Evolutionary conservation across 2,329 filamentous ascomycete species (phyloP), one percentile per base, ranked within the genome.

Genomic region (Neurospora sp.): DNA sequence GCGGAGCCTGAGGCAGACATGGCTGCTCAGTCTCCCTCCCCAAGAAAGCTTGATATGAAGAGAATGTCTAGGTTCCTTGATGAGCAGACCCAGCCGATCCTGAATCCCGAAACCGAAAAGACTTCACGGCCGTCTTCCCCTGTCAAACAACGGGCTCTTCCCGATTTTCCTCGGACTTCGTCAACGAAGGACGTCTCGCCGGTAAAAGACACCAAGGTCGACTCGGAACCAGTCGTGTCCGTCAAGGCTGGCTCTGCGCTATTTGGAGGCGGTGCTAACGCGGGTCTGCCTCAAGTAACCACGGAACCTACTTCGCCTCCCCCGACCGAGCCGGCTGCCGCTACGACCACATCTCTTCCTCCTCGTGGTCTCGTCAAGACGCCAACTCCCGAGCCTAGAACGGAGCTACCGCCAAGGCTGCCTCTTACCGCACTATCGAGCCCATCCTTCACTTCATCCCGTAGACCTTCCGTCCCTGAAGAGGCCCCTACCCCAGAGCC

Each of bases 21-120:
- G 0, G 74, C 71, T 15, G 80, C 83, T 0, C 82, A 83, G 71
- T 81, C 85, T 4, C 77, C 82, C 3, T 88, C 87, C 17, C 87
- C 88, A 1, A 83, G 81, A 70, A 88, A 89, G 74, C 79, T 89
- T 23, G 83, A 88, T 73, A 77, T 84, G 77, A 89, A 86, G 77
- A 82, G 87, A 69, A 84, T 88, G 78, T 89, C 87, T 1, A 82
- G 79, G 69, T 89, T 90, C 73, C 73, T 88, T 15, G 85, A 85
- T 70, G 83, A 85, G 57, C 74, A 80, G 28, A 75, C 71, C n/a
- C 75, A 77, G 46, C 65, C 73, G 10, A 76, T 70, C 17, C 74
- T 75, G 5, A 76, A 75, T 19, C 73, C 73, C 19, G 78, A 80
- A 57, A 74, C 76, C 0, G 72, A 72, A n/a, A 77, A 74, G 36